phyloP scores from a whole-genome alignment of 108 stramenopile genomes.

The Cyclotella atomus region DNA sequence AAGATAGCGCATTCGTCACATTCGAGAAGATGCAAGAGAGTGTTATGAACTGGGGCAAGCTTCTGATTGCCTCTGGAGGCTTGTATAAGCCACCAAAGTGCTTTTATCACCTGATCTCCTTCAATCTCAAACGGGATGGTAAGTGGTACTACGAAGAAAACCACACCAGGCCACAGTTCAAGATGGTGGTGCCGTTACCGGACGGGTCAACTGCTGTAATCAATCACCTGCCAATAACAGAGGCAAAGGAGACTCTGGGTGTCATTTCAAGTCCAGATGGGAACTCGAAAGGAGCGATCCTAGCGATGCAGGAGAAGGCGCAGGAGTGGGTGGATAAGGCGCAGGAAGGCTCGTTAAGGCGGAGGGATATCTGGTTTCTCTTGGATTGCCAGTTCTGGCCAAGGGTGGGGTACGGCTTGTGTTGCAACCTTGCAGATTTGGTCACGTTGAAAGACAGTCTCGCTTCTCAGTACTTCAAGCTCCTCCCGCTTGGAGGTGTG shows the following conservation, averaged over 20 bases:
- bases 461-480: constrained; percentile 2
- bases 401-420: constrained; percentile 15
- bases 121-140: constrained; percentile 2
- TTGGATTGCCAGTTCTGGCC: constrained; percentile 19
- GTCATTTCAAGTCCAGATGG: constrained; percentile 2
- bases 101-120: constrained; percentile 15
- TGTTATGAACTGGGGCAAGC: constrained; percentile 11
- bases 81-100: constrained; percentile 5
- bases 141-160: constrained; percentile 17
- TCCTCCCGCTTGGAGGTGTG: constrained; percentile 9
- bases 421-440: not conserved
- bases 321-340: constrained; percentile 15
- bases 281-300: not conserved
- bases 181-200: constrained; percentile 5
- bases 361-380: constrained; percentile 4
- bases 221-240: not conserved
- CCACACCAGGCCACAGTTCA: not conserved
- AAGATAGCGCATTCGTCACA: not conserved
- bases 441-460: not conserved
- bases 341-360: not conserved
- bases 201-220: constrained; percentile 1
- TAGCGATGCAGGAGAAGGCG: constrained; percentile 16
- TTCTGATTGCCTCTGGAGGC: constrained; percentile 4
- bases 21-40: not conserved
- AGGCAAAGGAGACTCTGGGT: constrained; percentile 17